phyloP scores from a whole-genome alignment of 495 filamentous ascomycete species.

The Podospora bellae-mahoneyi region DNA sequence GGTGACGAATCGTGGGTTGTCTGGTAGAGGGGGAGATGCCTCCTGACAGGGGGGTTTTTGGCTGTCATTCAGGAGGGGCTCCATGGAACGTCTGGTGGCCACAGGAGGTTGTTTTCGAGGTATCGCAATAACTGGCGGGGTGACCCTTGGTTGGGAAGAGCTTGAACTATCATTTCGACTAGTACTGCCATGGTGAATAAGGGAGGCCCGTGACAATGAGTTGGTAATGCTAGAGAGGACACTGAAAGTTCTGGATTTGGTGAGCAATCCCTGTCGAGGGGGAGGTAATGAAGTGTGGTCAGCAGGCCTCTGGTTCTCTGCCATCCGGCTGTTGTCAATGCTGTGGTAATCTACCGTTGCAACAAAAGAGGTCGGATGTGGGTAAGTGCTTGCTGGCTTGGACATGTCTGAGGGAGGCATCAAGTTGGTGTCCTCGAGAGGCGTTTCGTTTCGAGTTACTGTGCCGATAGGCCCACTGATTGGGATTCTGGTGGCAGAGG shows the following conservation, averaged over 20 bases:
- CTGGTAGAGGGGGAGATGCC: background rate
- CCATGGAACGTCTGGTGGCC: constrained; percentile 10
- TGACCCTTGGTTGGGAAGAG: background rate
- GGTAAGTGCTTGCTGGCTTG: background rate
- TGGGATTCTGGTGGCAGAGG: constrained; percentile 6
- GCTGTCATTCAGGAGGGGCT: background rate
- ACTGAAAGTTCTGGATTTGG: constrained; percentile 39
- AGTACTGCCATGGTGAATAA: constrained; percentile 15
- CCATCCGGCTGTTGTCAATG: constrained; percentile 18
- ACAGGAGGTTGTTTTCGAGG: constrained; percentile 6
- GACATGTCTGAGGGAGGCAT: background rate
- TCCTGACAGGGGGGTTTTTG: background rate
- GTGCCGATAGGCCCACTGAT: constrained; percentile 20
- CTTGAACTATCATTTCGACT: constrained; percentile 26
- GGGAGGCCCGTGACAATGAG: constrained; percentile 37
- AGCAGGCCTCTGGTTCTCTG: background rate
- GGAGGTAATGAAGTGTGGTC: constrained; percentile 11
- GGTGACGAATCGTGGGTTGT: constrained; percentile 25
- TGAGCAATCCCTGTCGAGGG: constrained; percentile 15
- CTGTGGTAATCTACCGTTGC: constrained; percentile 9
- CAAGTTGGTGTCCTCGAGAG: background rate
- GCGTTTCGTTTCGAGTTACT: constrained; percentile 19
- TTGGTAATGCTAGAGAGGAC: constrained; percentile 39
- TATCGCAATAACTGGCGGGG: constrained; percentile 3
- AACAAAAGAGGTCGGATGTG: constrained; percentile 4